Evolutionary conservation across 257 asterid species (phyloP).

Genomic region (Thymus mandschuricus): DNA sequence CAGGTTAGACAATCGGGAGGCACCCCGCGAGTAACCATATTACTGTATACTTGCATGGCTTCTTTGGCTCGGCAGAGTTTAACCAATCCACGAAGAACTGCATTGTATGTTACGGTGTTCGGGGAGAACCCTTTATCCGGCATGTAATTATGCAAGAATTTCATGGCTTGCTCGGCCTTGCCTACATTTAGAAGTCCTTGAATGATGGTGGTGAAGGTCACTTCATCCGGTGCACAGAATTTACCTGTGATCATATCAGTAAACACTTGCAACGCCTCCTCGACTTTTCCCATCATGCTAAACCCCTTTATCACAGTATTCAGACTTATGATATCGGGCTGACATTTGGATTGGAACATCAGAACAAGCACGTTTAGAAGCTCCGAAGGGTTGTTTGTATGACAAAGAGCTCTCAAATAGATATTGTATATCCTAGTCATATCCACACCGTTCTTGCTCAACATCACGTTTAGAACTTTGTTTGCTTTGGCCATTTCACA

Average conservation of each 20-base stretch:
- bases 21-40: slow-evolving; percentile 49
- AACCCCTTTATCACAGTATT: slow-evolving; percentile 84
- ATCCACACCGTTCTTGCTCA: slow-evolving; percentile 48
- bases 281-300: slow-evolving; percentile 69
- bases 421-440: slow-evolving; percentile 78
- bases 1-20: slow-evolving; percentile 67
- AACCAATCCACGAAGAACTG: slow-evolving; percentile 62
- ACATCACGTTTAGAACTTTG: slow-evolving; percentile 61
- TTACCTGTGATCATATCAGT: slow-evolving; percentile 72
- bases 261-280: slow-evolving; percentile 69
- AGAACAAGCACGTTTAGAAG: slow-evolving; percentile 73
- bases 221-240: slow-evolving; percentile 78
- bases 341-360: slow-evolving; percentile 80
- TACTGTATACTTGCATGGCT: slow-evolving; percentile 61
- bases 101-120: slow-evolving; percentile 69
- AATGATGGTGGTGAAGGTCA: slow-evolving; percentile 70
- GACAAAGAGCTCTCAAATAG: slow-evolving; percentile 80
- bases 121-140: slow-evolving; percentile 61
- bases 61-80: slow-evolving; percentile 58
- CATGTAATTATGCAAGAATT: slow-evolving; percentile 58
- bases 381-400: slow-evolving; percentile 66
- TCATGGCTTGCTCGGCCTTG: slow-evolving; percentile 60
- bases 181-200: slow-evolving; percentile 61
- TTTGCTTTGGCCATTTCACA: slow-evolving; percentile 69
- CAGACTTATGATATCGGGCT: slow-evolving; percentile 75